Percentiles rank a stretch among this genome's conserved stretches.
Evolutionary conservation across 148 eudicot genomes (phyloP).

Genomic region (Nyssa sinensis): DNA sequence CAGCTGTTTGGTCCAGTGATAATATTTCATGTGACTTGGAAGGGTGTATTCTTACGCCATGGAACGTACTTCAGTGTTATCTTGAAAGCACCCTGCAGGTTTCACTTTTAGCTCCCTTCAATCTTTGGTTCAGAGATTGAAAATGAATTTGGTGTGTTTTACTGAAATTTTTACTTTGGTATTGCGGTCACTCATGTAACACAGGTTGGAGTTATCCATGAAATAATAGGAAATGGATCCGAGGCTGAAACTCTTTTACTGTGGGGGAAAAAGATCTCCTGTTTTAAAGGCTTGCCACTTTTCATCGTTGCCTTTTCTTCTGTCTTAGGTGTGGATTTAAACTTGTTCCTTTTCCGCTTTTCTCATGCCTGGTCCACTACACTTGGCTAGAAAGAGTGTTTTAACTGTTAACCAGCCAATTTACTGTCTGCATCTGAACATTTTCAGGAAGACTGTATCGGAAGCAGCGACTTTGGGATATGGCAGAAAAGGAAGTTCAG

Average conservation of each 20-base stretch:
- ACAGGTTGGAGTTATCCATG: conserved; percentile 76
- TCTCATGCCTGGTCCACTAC: background rate
- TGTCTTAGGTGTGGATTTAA: conserved; percentile 53
- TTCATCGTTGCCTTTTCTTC: conserved; percentile 61
- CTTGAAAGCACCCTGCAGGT: conserved; percentile 98
- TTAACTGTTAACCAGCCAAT: conserved; percentile 1
- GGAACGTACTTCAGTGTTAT: conserved; percentile 87
- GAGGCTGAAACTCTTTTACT: conserved; percentile 77
- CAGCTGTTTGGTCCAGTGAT: conserved; percentile 40
- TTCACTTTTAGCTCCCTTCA: conserved; percentile 11
- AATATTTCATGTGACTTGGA: conserved; percentile 35
- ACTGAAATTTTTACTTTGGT: background rate
- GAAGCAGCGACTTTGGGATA: conserved; percentile 52
- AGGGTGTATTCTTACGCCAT: conserved; percentile 65
- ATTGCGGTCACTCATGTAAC: background rate
- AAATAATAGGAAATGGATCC: conserved; percentile 71
- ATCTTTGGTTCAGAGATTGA: background rate
- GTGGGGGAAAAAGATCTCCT: conserved; percentile 70
- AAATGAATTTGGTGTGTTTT: conserved; percentile 8
- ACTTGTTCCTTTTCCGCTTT: background rate
- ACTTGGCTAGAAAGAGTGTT: background rate
- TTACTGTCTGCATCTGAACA: conserved; percentile 17
- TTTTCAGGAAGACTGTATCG: conserved; percentile 64
- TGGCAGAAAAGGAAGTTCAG: conserved; percentile 60
- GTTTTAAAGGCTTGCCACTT: conserved; percentile 57